Percentiles rank a stretch among this genome's conserved stretches.
These are phyloP conservation scores for Lachnellula occidentalis DNA, from an alignment of 2,329 filamentous ascomycete genomes.

Conservation along the genomic window DNA sequence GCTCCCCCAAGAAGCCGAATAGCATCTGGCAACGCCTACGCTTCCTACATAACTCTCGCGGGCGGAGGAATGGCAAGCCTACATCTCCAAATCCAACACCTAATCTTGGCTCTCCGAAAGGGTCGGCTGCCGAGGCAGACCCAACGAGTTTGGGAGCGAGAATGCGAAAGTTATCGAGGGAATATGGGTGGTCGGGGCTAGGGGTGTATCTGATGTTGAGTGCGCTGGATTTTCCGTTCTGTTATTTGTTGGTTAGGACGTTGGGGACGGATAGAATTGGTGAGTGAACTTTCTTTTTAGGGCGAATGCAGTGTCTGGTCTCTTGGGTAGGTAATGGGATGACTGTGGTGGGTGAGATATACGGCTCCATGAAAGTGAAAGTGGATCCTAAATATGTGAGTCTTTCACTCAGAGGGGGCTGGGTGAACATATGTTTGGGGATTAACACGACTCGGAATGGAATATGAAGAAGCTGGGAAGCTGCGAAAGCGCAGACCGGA, in stretches of 20 bases:
- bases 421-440: neutral
- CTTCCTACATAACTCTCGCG: conserved; percentile 19
- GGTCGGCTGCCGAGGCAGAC: conserved; percentile 13
- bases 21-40: conserved; percentile 21
- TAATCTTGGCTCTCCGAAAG: conserved; percentile 1
- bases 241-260: conserved; percentile 78
- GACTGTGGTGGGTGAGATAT: neutral
- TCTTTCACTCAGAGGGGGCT: neutral
- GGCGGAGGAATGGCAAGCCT: conserved; percentile 12
- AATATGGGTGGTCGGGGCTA: conserved; percentile 90
- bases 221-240: conserved; percentile 88
- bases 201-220: conserved; percentile 86
- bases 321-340: neutral
- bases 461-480: too few species aligned
- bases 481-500: too few species aligned
- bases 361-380: neutral
- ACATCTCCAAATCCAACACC: conserved; percentile 9
- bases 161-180: conserved; percentile 76
- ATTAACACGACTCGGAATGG: too few species aligned
- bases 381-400: neutral
- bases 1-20: conserved; percentile 6
- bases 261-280: conserved; percentile 85
- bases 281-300: conserved; percentile 34
- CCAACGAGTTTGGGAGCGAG: conserved; percentile 21
- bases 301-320: neutral